Evolutionary conservation across 495 filamentous ascomycete species (phyloP), one percentile per base, ranked within the genome.

Genomic region (Cudoniella acicularis): DNA sequence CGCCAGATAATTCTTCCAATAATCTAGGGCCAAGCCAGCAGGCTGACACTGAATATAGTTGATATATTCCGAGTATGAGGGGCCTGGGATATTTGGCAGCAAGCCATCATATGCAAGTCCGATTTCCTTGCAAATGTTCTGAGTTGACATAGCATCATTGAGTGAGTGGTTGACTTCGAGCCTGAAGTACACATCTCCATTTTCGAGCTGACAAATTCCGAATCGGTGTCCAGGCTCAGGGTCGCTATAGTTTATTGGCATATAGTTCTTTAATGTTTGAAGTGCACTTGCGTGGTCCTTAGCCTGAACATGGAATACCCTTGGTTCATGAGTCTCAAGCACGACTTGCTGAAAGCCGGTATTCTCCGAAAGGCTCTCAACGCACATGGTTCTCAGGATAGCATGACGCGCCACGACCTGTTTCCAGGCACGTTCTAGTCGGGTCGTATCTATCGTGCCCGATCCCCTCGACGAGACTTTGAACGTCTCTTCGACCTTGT

Each of bases 401-500:
- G 30, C 30, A 36, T 36, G 30, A 36, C 30, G 30, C 30, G 30
- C 30, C 30, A 36, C 30, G 30, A 36, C 30, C 30, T 36, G 30
- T 36, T 36, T 36, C 30, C 30, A 36, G n/a, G 49, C 49, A 11
- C 13, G 16, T 16, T 51, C 8, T 16, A 51, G 22, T 25, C 22
- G 21, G 9, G 9, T 11, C 3, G 24, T 24, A 30, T 51, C 49
- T 3, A 51, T 24, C 64, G 57, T 3, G 60, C 13, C 54, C 10
- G 62, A 43, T 36, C 68, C 20, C 17, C 11, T 24, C n/a, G 49
- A 51, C 8, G 11, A 1, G 2, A 62, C 42, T 49, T 41, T 57
- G 51, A 22, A 57, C n/a, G 20, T 25, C 10, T 49, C 3, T 11
- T 13, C 11, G 17, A 54, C 27, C 22, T 43, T 72, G 65, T 84